A percentile compares a stretch with the other conserved stretches of the same genome.
Evolutionary conservation across 805 yeast species (phyloP).

Genomic region (Teunomyces gatunensis): DNA sequence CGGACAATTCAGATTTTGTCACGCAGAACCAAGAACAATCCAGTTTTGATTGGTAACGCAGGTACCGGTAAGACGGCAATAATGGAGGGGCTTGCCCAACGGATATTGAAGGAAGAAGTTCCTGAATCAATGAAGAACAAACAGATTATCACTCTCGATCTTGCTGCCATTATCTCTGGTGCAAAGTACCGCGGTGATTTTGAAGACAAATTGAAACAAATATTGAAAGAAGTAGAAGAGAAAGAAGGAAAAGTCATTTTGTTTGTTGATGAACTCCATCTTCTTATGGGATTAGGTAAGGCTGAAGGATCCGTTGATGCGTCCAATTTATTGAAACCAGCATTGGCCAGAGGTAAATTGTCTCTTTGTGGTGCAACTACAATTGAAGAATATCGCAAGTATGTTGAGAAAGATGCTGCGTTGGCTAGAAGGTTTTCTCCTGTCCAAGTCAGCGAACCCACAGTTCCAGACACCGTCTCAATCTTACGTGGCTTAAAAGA

Average conservation of each 20-base stretch:
- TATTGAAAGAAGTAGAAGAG: constrained; percentile 80
- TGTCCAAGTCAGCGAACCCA: constrained; percentile 81
- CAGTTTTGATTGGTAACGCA: constrained; percentile 92
- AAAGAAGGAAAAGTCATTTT: constrained; percentile 72
- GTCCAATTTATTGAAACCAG: constrained; percentile 88
- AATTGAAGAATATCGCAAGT: constrained; percentile 85
- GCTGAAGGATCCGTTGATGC: constrained; percentile 96
- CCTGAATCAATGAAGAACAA: constrained; percentile 92
- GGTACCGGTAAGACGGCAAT: constrained; percentile 98
- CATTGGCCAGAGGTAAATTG: constrained; percentile 85
- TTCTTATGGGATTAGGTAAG: constrained; percentile 86
- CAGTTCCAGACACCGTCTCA: constrained; percentile 86
- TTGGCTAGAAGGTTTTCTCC: constrained; percentile 92
- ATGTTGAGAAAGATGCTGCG: constrained; percentile 95
- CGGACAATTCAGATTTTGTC: constrained; percentile 91
- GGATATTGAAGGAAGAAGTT: constrained; percentile 87
- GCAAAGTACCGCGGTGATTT: constrained; percentile 96
- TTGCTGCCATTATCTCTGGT: constrained; percentile 88
- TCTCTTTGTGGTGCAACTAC: constrained; percentile 98
- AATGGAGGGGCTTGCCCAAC: constrained; percentile 94
- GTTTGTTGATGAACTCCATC: constrained; percentile 88
- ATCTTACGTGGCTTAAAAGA: constrained; percentile 92
- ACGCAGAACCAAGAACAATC: constrained; percentile 91
- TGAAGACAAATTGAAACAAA: constrained; percentile 81
- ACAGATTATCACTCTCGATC: constrained; percentile 76